Conservation (phyloP, 345 rosid species). For the Psidium friedrichsthalianum region DNA sequence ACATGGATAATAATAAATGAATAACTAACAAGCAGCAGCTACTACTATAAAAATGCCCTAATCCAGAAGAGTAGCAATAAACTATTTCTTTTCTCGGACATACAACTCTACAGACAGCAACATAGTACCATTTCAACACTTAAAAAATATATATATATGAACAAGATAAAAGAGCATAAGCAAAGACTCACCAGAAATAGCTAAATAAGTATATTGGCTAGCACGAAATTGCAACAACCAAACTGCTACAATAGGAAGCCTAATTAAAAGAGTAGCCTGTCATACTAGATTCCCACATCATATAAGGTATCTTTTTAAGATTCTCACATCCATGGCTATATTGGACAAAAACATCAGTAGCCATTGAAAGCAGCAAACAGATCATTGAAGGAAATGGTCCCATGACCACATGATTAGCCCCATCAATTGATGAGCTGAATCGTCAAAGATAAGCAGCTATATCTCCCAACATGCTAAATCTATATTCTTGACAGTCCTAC, state of each 20-base stretch:
- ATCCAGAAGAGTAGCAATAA: not conserved
- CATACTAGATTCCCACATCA: not conserved
- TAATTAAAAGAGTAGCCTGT: not conserved
- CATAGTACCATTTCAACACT: not conserved
- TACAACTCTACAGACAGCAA: not conserved
- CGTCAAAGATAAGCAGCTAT: not conserved
- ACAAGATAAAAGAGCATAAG: not conserved
- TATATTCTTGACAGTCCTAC: not conserved
- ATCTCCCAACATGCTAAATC: not conserved
- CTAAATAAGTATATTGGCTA: not conserved
- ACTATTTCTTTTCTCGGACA: not conserved
- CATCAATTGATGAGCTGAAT: not conserved
- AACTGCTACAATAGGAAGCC: not conserved
- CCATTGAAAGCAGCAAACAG: not conserved
- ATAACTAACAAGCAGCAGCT: not conserved
- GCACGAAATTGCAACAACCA: not conserved
- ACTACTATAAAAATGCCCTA: not conserved
- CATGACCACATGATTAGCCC: not conserved
- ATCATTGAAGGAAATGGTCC: not conserved
- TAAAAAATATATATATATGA: not conserved
- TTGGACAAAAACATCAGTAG: not conserved
- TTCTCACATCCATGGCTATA: not conserved
- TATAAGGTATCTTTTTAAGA: not conserved
- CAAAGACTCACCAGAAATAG: not conserved
- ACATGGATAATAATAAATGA: not conserved